phyloP scores from a whole-genome alignment of 2,329 filamentous ascomycete genomes.

The Scedosporium aurantiacum region DNA sequence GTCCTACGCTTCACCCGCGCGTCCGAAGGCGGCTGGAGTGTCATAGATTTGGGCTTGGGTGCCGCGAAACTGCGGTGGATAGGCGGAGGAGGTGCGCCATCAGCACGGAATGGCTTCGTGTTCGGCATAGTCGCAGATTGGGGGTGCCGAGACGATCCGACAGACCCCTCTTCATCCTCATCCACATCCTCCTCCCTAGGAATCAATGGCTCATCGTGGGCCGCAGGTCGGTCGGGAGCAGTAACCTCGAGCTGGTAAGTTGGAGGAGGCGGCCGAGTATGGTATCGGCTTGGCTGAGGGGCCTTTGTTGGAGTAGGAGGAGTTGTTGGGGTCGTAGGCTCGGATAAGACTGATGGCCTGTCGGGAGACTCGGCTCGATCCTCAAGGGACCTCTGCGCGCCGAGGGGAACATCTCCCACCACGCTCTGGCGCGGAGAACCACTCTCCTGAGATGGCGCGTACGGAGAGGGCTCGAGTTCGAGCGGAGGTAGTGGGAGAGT shows the following conservation, averaged over 20 bases:
- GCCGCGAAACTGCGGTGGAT: conserved; percentile 34
- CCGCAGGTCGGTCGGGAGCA: background rate
- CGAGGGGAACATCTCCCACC: conserved; percentile 19
- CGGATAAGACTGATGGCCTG: background rate
- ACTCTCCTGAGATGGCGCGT: conserved; percentile 6
- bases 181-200: background rate
- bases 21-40: conserved; percentile 1
- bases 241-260: background rate
- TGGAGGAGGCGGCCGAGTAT: conserved; percentile 14
- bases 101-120: conserved; percentile 29
- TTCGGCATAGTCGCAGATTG: conserved; percentile 22
- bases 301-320: conserved; percentile 15
- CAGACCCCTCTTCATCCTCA: background rate
- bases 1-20: conserved; percentile 23
- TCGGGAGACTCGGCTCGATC: background rate
- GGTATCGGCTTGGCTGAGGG: conserved; percentile 21
- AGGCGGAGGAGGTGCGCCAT: conserved; percentile 45
- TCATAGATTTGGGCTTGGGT: conserved; percentile 23
- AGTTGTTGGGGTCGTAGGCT: background rate
- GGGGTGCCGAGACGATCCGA: too few relatives aligned
- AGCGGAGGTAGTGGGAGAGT: conserved; percentile 36
- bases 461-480: conserved; percentile 22
- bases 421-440: conserved; percentile 13
- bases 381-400: conserved; percentile 13
- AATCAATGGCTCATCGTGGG: background rate